phyloP scores from a whole-genome alignment of 768 basidiomycete genomes.

The Russula earlei region DNA sequence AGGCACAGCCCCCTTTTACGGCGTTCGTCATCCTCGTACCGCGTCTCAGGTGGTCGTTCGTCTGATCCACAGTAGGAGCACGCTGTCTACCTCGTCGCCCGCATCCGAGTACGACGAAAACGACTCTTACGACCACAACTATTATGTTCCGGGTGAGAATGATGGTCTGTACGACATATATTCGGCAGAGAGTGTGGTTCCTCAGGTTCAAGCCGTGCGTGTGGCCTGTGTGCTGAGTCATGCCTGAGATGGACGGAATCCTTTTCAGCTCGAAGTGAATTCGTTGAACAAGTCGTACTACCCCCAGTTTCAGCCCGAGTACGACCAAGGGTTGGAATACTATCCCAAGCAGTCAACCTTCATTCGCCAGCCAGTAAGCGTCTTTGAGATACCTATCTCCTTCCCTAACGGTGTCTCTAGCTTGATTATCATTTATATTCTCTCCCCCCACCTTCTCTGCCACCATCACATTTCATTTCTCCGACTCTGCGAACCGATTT shows the following conservation, averaged over 20 bases:
- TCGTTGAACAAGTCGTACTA: slow-evolving; percentile 25
- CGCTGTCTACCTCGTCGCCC: slow-evolving; percentile 17
- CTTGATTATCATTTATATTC: slow-evolving; percentile 93
- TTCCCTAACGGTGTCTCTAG: slow-evolving; percentile 31
- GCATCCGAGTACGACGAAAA: slow-evolving; percentile 23
- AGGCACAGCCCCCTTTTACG: slow-evolving; percentile 17
- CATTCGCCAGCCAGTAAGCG: slow-evolving; percentile 58
- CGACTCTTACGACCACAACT: slow-evolving; percentile 27
- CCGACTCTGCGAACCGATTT: slow-evolving; percentile 58
- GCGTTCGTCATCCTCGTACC: slow-evolving; percentile 13
- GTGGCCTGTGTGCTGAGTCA: neutral
- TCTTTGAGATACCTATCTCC: neutral
- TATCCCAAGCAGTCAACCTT: slow-evolving; percentile 36
- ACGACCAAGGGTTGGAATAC: slow-evolving; percentile 32
- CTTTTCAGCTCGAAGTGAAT: slow-evolving; percentile 18
- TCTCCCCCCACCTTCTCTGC: slow-evolving; percentile 48
- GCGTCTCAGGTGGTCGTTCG: neutral
- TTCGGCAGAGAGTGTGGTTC: slow-evolving; percentile 24
- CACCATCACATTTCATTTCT: slow-evolving; percentile 73
- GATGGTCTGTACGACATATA: slow-evolving; percentile 17
- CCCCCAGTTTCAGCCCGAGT: slow-evolving; percentile 26
- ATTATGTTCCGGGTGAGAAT: slow-evolving; percentile 21
- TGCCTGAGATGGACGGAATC: slow-evolving; percentile 19
- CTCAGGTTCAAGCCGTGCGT: slow-evolving; percentile 30
- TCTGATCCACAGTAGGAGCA: slow-evolving; percentile 13